Conservation (phyloP, 1,284 basidiomycete species). For the Leucoagaricus sp. region DNA sequence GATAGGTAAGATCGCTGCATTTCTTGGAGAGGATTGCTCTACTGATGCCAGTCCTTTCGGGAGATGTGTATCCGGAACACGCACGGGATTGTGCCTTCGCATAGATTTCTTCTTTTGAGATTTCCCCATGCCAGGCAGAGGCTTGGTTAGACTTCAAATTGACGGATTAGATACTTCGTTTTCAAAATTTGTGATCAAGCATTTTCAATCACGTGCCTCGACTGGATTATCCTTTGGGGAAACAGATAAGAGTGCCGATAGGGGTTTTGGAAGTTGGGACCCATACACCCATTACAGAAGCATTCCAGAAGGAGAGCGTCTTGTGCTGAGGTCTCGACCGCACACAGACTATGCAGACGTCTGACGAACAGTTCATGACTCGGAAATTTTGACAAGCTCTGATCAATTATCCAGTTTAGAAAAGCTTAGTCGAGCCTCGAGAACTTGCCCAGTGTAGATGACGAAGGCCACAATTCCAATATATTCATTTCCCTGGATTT, state of each 20-base stretch:
- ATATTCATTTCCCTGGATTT: no score
- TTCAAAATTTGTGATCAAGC: background rate
- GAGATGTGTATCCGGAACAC: conserved; percentile 89
- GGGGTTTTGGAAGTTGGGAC: no score
- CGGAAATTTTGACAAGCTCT: no score
- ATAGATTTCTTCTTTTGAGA: conserved; percentile 80
- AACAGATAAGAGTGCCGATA: background rate
- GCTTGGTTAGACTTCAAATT: background rate
- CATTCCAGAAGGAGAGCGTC: no score
- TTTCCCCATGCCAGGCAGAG: conserved; percentile 70
- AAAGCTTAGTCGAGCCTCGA: no score
- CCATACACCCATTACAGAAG: no score
- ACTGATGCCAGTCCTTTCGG: conserved; percentile 76
- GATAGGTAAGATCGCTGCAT: conserved; percentile 79
- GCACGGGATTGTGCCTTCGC: conserved; percentile 87
- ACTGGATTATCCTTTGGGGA: background rate
- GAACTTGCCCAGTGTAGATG: no score
- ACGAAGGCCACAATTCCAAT: no score
- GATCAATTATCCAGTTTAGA: no score
- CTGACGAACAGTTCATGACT: no score
- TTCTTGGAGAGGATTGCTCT: conserved; percentile 71
- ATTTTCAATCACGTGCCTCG: background rate
- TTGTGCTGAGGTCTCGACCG: no score
- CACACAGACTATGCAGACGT: no score
- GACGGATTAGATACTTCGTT: background rate